Evolutionary conservation across 2,329 filamentous ascomycete species (phyloP).

Genomic region (Botrytis medusae): DNA sequence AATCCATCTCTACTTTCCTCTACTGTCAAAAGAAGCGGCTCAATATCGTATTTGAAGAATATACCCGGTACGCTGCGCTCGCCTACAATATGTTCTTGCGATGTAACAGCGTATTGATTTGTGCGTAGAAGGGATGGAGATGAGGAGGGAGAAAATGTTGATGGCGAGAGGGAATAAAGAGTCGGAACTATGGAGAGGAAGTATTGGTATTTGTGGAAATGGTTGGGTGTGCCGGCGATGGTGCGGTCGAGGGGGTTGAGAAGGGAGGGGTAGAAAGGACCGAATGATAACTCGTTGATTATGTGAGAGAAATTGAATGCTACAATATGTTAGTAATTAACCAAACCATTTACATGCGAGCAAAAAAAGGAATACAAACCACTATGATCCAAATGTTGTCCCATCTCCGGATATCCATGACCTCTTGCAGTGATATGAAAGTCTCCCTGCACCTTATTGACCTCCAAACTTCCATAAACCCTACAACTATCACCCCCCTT

Average conservation of each 20-base stretch:
- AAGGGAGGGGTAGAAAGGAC: constrained; percentile 91
- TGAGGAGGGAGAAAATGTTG: constrained; percentile 30
- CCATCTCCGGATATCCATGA: constrained; percentile 86
- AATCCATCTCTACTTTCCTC: constrained; percentile 77
- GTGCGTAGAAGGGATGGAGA: constrained; percentile 69
- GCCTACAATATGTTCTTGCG: constrained; percentile 70
- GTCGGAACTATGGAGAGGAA: constrained; percentile 95
- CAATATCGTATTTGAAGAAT: constrained; percentile 99
- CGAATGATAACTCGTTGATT: constrained; percentile 93
- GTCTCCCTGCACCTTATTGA: constrained; percentile 97
- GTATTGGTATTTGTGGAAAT: constrained; percentile 98
- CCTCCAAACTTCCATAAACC: constrained; percentile 83
- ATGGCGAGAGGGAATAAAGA: constrained; percentile 70
- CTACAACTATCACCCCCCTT: constrained; percentile 70
- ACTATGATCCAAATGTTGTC: constrained; percentile 75
- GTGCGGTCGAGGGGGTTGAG: constrained; percentile 94
- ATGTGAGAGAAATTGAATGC: constrained; percentile 98
- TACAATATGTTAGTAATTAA: constrained; percentile 43
- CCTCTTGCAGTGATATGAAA: constrained; percentile 96
- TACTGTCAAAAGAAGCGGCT: constrained; percentile 86
- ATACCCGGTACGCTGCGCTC: constrained; percentile 80
- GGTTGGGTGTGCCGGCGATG: constrained; percentile 66
- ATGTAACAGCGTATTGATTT: constrained; percentile 97
- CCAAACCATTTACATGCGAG: background rate
- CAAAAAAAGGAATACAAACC: constrained; percentile 50